Conservation (phyloP, 305 asterid genomes). For the Petunia hybrid region DNA sequence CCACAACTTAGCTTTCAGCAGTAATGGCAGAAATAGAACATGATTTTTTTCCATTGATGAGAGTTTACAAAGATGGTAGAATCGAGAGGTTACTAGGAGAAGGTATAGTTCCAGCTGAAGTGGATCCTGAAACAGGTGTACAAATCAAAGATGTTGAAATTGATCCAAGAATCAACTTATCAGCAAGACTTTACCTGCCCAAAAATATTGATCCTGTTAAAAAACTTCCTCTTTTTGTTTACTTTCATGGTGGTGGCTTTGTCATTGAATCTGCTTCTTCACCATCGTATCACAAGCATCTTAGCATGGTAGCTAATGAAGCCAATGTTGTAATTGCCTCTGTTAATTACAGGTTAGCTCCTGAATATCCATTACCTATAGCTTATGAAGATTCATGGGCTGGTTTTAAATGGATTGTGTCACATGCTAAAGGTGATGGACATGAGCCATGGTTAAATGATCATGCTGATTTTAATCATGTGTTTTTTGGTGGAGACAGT, state of each 20-base stretch:
- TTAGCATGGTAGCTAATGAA: slow-evolving; percentile 49
- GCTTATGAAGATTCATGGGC: slow-evolving; percentile 69
- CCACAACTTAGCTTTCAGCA: not conserved
- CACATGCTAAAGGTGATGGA: slow-evolving; percentile 46
- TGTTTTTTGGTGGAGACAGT: slow-evolving; percentile 67
- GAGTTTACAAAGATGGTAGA: slow-evolving; percentile 58
- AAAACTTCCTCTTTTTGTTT: slow-evolving; percentile 65
- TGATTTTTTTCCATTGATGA: slow-evolving; percentile 49
- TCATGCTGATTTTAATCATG: slow-evolving; percentile 52
- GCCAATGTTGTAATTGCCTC: slow-evolving; percentile 60
- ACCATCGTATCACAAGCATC: slow-evolving; percentile 45
- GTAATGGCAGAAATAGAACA: slow-evolving; percentile 46
- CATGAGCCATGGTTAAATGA: slow-evolving; percentile 57
- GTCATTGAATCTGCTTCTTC: slow-evolving; percentile 62
- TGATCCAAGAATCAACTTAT: slow-evolving; percentile 33
- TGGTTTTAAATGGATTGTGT: slow-evolving; percentile 61
- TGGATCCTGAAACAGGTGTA: slow-evolving; percentile 49
- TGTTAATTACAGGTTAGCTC: slow-evolving; percentile 73
- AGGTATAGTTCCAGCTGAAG: slow-evolving; percentile 42
- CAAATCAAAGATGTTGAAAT: slow-evolving; percentile 56
- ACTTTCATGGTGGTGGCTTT: slow-evolving; percentile 81
- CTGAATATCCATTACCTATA: slow-evolving; percentile 62
- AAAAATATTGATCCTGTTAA: slow-evolving; percentile 20
- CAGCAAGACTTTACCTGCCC: slow-evolving; percentile 67
- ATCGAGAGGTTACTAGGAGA: slow-evolving; percentile 47